These are phyloP conservation scores for Ajuga chamaepitys DNA, from an alignment of 257 asterid genomes.

Conservation along the genomic window DNA sequence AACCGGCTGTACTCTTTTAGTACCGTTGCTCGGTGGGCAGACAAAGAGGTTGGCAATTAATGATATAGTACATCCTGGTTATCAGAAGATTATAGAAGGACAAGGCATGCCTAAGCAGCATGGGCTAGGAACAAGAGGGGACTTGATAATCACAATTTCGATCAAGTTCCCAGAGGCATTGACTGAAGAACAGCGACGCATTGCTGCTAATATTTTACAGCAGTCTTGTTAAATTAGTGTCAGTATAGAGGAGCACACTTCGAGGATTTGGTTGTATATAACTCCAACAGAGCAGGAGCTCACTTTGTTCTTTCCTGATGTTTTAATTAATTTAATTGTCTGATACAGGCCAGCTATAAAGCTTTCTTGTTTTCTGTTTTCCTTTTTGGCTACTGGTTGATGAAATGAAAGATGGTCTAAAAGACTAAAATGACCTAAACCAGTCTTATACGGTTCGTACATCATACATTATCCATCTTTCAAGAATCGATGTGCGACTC, in stretches of 20 bases:
- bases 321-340: background rate
- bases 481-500: too few relatives aligned
- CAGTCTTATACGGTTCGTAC: too few relatives aligned
- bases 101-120: slow-evolving; percentile 72
- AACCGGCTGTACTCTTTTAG: slow-evolving; percentile 40
- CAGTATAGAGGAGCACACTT: background rate
- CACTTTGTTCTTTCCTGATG: background rate
- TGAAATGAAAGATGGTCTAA: background rate
- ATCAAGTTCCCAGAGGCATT: slow-evolving; percentile 54
- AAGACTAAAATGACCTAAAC: background rate
- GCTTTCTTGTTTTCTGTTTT: background rate
- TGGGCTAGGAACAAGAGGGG: slow-evolving; percentile 51
- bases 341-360: background rate
- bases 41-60: slow-evolving; percentile 34
- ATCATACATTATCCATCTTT: too few relatives aligned
- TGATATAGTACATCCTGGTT: slow-evolving; percentile 57
- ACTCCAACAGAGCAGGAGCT: background rate
- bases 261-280: background rate
- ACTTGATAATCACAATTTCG: slow-evolving; percentile 45
- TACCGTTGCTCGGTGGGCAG: slow-evolving; percentile 53
- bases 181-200: slow-evolving; percentile 43
- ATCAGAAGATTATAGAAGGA: slow-evolving; percentile 39
- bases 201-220: slow-evolving; percentile 34
- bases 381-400: background rate
- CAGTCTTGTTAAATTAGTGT: slow-evolving; percentile 24